Base-by-base conservation (phyloP, 495 filamentous ascomycete genomes). In the Niebla homalea region DNA sequence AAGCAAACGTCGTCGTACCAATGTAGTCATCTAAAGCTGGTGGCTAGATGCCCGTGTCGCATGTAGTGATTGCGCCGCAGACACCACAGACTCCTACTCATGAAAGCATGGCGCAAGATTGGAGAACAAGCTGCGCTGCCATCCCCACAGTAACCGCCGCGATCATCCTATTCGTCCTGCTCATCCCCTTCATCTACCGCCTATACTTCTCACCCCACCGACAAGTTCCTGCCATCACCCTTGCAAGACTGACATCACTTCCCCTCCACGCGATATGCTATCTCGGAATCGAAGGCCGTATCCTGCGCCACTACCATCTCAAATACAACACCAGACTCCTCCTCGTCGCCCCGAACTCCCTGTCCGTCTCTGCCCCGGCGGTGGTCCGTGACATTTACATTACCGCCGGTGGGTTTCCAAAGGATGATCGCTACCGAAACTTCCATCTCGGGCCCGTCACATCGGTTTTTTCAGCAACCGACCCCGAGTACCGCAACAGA, bases 271-370 rank as follows among this genome's bases (percentile, higher is more conserved):
- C 68, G 53, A 63, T 70, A 46, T 59, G 63, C 46, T 75, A 65
- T 47, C 51, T 64, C 12, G 69, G 70, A 10, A 61, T 63, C 51
- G 69, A 71, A 52, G 58, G 63, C 25, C 63, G 32, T 35, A 39
- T 50, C 5, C 35, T 55, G 16, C 36, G 35, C 12, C 19, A 50
- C 39, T 46, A 37, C 11, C 52, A 50, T 42, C 87, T 89, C 62
- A 77, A 84, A 72, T 83, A 86, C 54, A 62, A 77, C 26, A 76
- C 78, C 41, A 73, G 69, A 49, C 52, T 82, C 20, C 75, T 81
- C 10, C 66, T 77, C 37, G 72, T 82, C 50, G 69, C 71, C 22
- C 78, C 78, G 20, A 67, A 71, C 15, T 75, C 81, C 37, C 64
- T 80, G 54, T 74, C 70, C 12, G 63, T 82, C 44, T 77, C 78